These are phyloP conservation scores for Phialocephala subalpina DNA, from an alignment of 2,329 filamentous ascomycete species.

Conservation along the genomic window DNA sequence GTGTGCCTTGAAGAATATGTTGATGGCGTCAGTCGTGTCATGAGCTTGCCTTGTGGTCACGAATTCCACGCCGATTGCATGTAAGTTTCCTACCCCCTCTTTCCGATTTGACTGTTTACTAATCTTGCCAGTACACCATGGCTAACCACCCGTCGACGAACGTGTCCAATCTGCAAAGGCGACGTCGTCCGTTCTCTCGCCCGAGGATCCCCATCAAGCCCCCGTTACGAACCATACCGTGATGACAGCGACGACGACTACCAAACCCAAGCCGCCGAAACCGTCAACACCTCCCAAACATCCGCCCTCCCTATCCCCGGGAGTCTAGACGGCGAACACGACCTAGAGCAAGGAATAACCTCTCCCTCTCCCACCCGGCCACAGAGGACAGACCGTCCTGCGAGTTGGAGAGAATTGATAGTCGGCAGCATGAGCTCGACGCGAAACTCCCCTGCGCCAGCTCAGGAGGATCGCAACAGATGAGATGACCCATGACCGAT, in stretches of 20 bases:
- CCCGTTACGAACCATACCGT: constrained; percentile 45
- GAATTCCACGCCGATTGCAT: constrained; percentile 99
- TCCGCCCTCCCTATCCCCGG: constrained; percentile 43
- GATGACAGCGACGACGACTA: constrained; percentile 53
- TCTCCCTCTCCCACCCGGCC: constrained; percentile 32
- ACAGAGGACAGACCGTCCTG: constrained; percentile 21
- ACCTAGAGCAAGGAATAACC: constrained; percentile 38
- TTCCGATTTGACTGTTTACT: constrained; percentile 14
- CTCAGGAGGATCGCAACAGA: constrained; percentile 40
- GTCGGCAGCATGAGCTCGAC: constrained; percentile 36
- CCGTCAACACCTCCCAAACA: constrained; percentile 55
- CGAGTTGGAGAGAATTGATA: constrained; percentile 38
- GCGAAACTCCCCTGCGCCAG: constrained; percentile 31
- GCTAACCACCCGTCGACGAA: constrained; percentile 92
- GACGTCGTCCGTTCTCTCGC: constrained; percentile 83
- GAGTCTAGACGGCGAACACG: constrained; percentile 26
- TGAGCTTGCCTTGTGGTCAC: constrained; percentile 96
- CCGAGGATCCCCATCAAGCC: constrained; percentile 45
- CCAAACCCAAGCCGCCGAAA: constrained; percentile 53
- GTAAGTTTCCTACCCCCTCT: constrained; percentile 67
- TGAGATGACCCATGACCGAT: constrained; percentile 26
- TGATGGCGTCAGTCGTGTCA: constrained; percentile 91
- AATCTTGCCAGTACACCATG: constrained; percentile 78
- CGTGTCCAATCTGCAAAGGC: constrained; percentile 98
- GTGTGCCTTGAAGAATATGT: constrained; percentile 97